phyloP scores from a whole-genome alignment of 2,329 filamentous ascomycete species.

The Mycogone perniciosa region DNA sequence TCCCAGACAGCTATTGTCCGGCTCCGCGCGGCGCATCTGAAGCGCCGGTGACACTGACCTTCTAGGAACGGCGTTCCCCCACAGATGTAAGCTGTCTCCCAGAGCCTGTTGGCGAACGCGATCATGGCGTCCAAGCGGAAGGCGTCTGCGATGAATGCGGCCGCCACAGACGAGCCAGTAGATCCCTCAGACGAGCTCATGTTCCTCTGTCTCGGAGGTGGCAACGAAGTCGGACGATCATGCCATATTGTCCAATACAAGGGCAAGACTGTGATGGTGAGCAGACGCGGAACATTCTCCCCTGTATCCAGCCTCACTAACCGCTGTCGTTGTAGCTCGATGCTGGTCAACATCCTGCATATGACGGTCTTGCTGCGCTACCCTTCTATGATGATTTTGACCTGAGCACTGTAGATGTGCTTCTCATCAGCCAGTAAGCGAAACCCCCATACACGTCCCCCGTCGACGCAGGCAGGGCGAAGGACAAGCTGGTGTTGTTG shows the following conservation, averaged over 20 bases:
- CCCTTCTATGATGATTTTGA: conserved; percentile 99
- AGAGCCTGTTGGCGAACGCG: conserved; percentile 12
- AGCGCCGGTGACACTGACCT: background rate
- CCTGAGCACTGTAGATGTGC: conserved; percentile 90
- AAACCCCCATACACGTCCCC: conserved; percentile 4
- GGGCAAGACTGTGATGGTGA: conserved; percentile 96
- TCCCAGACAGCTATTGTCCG: background rate
- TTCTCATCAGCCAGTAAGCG: conserved; percentile 97
- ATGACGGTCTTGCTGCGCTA: conserved; percentile 86
- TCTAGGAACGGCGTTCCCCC: background rate
- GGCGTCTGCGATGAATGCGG: conserved; percentile 64
- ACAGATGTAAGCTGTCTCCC: conserved; percentile 6
- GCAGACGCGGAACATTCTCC: conserved; percentile 2
- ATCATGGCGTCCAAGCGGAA: conserved; percentile 93
- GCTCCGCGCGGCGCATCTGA: background rate
- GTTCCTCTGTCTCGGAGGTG: conserved; percentile 88
- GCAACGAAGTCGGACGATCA: conserved; percentile 93
- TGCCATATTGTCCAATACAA: conserved; percentile 99
- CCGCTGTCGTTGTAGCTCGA: conserved; percentile 59
- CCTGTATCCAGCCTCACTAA: background rate
- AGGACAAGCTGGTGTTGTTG: conserved; percentile 21
- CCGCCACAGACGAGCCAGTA: conserved; percentile 71
- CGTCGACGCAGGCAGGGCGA: conserved; percentile 14
- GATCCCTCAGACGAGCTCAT: conserved; percentile 91
- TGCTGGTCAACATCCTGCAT: conserved; percentile 92